Evolutionary conservation across 352 stramenopile species (phyloP).

Genomic region (Pythium rhizo-oryzae): DNA sequence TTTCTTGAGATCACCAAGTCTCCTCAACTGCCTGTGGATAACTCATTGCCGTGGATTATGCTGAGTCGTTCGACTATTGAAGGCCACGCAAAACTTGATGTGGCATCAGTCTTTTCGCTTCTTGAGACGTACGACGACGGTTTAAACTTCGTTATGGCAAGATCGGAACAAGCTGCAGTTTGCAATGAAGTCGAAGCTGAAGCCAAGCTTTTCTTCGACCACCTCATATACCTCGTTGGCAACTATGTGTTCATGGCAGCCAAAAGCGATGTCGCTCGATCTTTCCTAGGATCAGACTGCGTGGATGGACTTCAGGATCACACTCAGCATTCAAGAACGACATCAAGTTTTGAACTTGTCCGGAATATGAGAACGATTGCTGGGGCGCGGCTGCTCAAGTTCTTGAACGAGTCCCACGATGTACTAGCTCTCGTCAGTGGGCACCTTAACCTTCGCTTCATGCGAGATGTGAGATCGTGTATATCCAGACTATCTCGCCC

Average conservation of each 20-base stretch:
- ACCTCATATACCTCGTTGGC: slow-evolving; percentile 66
- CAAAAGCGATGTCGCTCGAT: slow-evolving; percentile 44
- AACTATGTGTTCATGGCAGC: slow-evolving; percentile 64
- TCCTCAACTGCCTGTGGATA: slow-evolving; percentile 82
- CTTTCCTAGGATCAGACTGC: slow-evolving; percentile 12
- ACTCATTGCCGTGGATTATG: slow-evolving; percentile 84
- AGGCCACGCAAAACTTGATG: background rate
- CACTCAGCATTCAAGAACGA: slow-evolving; percentile 11
- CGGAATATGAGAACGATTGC: slow-evolving; percentile 7
- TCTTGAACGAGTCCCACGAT: slow-evolving; percentile 69
- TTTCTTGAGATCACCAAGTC: slow-evolving; percentile 71
- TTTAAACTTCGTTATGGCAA: slow-evolving; percentile 44
- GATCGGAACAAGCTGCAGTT: slow-evolving; percentile 64
- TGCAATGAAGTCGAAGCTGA: slow-evolving; percentile 87
- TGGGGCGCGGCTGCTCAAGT: slow-evolving; percentile 34
- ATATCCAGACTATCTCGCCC: slow-evolving; percentile 56
- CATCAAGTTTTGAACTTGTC: background rate
- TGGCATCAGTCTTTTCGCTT: slow-evolving; percentile 40
- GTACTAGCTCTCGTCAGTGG: slow-evolving; percentile 56
- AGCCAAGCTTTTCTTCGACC: slow-evolving; percentile 80
- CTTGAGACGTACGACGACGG: slow-evolving; percentile 91
- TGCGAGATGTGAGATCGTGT: slow-evolving; percentile 60
- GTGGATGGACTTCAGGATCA: slow-evolving; percentile 6
- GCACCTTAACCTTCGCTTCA: slow-evolving; percentile 49
- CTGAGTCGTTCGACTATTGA: slow-evolving; percentile 45